Evolutionary conservation across 2,329 filamentous ascomycete genomes (phyloP).

Genomic region (Neofusicoccum parvum): DNA sequence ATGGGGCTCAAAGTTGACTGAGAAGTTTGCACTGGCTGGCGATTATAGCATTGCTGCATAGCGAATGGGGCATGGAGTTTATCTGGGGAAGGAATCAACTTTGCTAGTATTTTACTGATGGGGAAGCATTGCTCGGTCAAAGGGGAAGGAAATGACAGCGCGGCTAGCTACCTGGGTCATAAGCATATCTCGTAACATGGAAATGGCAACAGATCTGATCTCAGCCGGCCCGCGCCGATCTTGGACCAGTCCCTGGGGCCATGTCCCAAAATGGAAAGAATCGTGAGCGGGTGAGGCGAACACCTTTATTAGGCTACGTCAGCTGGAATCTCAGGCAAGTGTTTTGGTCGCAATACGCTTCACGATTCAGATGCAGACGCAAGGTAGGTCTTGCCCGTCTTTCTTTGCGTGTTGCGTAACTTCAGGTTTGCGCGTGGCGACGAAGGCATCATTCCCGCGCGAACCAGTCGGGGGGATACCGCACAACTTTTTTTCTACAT

Average conservation of each 20-base stretch:
- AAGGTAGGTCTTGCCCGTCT: no score
- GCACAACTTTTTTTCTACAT: no score
- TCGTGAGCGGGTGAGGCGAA: not conserved
- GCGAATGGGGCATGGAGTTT: not conserved
- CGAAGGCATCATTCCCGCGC: no score
- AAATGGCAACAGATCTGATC: constrained; percentile 4
- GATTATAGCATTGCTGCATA: not conserved
- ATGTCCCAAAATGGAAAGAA: not conserved
- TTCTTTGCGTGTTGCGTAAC: no score
- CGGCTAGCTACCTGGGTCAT: not conserved
- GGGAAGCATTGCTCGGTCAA: not conserved
- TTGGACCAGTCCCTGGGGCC: not conserved
- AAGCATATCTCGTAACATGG: not conserved
- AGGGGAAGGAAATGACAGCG: not conserved
- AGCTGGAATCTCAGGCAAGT: not conserved
- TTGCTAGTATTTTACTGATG: not conserved
- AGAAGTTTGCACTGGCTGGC: not conserved
- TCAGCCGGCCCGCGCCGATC: not conserved
- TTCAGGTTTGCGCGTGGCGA: no score
- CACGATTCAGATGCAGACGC: no score
- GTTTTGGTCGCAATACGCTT: no score
- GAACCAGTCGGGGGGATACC: no score
- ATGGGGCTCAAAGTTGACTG: no score
- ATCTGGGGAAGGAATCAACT: not conserved
- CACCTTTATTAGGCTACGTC: no score